Evolutionary conservation across 2,329 filamentous ascomycete species (phyloP).

Genomic region (Xylariales sp.): DNA sequence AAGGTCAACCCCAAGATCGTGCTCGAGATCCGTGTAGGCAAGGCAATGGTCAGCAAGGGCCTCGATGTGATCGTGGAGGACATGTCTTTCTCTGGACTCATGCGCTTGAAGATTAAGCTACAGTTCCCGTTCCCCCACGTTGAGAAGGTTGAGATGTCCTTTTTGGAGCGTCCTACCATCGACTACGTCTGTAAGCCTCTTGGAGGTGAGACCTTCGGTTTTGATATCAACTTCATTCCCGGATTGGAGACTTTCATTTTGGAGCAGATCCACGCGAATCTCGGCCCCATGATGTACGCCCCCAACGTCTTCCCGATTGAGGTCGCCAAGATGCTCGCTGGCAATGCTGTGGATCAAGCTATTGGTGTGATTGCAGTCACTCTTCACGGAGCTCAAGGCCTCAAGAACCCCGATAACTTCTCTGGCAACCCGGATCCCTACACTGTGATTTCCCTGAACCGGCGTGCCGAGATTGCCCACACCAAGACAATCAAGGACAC

Average conservation of each 20-base stretch:
- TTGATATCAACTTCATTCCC: conserved; percentile 99
- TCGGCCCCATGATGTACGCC: conserved; percentile 96
- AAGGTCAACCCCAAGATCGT: conserved; percentile 97
- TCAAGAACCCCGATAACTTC: conserved; percentile 96
- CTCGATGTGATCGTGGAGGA: conserved; percentile 97
- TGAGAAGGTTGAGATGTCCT: conserved; percentile 91
- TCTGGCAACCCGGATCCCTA: conserved; percentile 91
- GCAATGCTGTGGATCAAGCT: conserved; percentile 89
- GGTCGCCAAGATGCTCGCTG: conserved; percentile 95
- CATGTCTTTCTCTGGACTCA: conserved; percentile 91
- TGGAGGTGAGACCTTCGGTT: conserved; percentile 90
- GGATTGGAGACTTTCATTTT: conserved; percentile 90
- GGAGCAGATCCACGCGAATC: conserved; percentile 91
- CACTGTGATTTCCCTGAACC: conserved; percentile 77
- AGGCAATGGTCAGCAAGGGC: conserved; percentile 95
- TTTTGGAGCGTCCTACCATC: conserved; percentile 81
- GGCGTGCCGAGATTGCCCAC: conserved; percentile 72
- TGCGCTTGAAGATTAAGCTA: conserved; percentile 96
- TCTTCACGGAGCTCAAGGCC: conserved; percentile 81
- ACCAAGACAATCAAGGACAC: conserved; percentile 88
- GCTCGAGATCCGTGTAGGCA: conserved; percentile 89
- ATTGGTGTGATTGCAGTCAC: conserved; percentile 92
- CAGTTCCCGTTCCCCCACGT: conserved; percentile 95
- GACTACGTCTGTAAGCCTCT: conserved; percentile 98
- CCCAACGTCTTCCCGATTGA: conserved; percentile 98